Evolutionary conservation across 768 basidiomycete species (phyloP).

Genomic region (Rhodotorula toruloides): DNA sequence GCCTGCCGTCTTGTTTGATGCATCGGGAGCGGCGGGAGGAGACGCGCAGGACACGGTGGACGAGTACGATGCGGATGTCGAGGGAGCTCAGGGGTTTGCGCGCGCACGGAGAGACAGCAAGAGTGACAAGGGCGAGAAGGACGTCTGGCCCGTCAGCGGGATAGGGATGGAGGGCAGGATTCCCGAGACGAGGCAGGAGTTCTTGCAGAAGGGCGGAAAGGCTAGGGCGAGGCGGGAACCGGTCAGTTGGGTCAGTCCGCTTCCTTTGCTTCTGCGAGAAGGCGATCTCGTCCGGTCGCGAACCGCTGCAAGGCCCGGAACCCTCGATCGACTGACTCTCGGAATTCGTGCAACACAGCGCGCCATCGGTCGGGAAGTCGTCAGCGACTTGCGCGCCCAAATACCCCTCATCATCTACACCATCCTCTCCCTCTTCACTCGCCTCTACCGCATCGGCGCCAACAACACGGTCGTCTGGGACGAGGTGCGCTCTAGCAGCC

Average conservation of each 20-base stretch:
- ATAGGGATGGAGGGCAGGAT: slow-evolving; percentile 38
- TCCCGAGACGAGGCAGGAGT: slow-evolving; percentile 25
- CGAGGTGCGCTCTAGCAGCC: slow-evolving; percentile 51
- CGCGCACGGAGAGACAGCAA: background rate
- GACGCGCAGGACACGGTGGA: too few relatives aligned
- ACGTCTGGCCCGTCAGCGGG: slow-evolving; percentile 24
- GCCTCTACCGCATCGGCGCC: slow-evolving; percentile 86
- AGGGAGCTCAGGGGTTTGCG: background rate
- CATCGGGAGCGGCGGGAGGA: too few relatives aligned
- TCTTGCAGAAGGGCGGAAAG: slow-evolving; percentile 2
- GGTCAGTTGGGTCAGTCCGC: slow-evolving; percentile 25
- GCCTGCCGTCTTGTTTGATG: background rate
- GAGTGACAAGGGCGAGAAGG: background rate
- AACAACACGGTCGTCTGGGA: slow-evolving; percentile 90
- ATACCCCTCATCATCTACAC: slow-evolving; percentile 74
- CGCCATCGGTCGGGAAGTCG: slow-evolving; percentile 20
- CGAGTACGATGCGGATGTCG: background rate
- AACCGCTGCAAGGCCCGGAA: background rate
- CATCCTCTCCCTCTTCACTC: slow-evolving; percentile 87
- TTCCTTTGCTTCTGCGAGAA: background rate
- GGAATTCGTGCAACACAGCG: background rate
- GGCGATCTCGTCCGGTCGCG: too few relatives aligned
- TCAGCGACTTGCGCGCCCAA: slow-evolving; percentile 14
- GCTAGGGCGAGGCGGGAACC: background rate
- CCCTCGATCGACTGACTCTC: background rate